These are phyloP conservation scores for Baudoinia panamericana DNA, from an alignment of 495 filamentous ascomycete species.

Conservation along the genomic window DNA sequence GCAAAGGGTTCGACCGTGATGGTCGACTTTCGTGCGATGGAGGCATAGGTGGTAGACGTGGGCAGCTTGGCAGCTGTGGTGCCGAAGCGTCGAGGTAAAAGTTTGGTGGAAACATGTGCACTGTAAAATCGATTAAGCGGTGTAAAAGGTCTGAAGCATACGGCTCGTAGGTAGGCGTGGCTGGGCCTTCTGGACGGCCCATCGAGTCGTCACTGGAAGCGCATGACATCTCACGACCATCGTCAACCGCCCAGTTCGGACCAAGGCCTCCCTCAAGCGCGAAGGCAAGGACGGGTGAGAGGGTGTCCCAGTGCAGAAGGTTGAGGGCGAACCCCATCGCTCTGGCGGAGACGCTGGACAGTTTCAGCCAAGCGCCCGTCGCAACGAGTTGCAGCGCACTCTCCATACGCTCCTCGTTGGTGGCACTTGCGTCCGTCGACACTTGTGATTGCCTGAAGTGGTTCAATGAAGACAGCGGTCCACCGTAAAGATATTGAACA, in stretches of 20 bases:
- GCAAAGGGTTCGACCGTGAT: constrained; percentile 34
- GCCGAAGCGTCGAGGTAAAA: constrained; percentile 25
- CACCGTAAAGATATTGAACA: constrained; percentile 27
- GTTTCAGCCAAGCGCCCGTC: constrained; percentile 21
- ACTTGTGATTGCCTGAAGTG: constrained; percentile 7
- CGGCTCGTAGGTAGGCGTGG: constrained; percentile 14
- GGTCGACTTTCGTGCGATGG: constrained; percentile 21
- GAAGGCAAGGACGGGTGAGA: constrained; percentile 22
- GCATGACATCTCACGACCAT: constrained; percentile 14
- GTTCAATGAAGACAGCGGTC: constrained; percentile 16
- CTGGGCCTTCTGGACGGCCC: constrained; percentile 1
- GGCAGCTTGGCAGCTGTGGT: constrained; percentile 20
- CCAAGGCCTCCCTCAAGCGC: constrained; percentile 21
- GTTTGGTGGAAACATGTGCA: constrained; percentile 22
- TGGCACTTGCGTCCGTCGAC: constrained; percentile 2
- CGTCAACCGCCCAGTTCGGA: constrained; percentile 8
- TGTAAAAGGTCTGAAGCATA: constrained; percentile 20
- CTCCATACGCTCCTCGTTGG: constrained; percentile 21
- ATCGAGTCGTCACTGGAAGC: constrained; percentile 18
- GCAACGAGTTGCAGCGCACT: constrained; percentile 23
- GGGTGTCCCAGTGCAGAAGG: constrained; percentile 29
- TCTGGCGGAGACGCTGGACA: constrained; percentile 15
- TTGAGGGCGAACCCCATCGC: constrained; percentile 20
- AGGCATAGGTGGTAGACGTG: constrained; percentile 23
- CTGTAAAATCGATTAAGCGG: constrained; percentile 24